Evolutionary conservation across 2,329 filamentous ascomycete species (phyloP).

Genomic region (Penicillium aurantiogriseum): DNA sequence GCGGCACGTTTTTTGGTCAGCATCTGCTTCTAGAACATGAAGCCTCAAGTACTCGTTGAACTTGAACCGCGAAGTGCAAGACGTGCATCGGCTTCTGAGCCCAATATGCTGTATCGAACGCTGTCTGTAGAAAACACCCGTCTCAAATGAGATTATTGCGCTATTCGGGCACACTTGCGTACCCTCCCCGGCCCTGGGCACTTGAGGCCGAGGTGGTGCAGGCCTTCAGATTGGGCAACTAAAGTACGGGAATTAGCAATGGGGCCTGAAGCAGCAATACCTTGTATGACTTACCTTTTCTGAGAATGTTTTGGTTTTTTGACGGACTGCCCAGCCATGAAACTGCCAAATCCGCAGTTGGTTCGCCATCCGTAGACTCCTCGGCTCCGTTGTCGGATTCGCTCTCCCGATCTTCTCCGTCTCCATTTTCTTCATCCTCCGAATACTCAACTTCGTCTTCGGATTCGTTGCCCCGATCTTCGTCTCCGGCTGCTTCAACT

Average conservation of each 20-base stretch:
- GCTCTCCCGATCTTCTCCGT: no score
- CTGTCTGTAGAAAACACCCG: background rate
- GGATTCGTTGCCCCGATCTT: no score
- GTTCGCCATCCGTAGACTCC: no score
- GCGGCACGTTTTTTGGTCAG: background rate
- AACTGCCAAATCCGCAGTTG: background rate
- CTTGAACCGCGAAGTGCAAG: background rate
- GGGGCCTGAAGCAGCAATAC: background rate
- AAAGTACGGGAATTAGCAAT: background rate
- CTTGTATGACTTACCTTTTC: background rate
- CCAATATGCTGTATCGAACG: accelerated
- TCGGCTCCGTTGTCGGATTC: no score
- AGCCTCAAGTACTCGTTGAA: background rate
- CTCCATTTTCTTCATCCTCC: no score
- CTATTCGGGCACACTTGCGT: background rate
- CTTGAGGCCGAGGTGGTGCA: background rate
- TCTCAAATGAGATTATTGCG: background rate
- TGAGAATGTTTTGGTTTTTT: background rate
- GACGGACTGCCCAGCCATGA: background rate
- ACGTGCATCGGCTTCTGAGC: accelerated
- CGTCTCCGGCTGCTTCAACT: no score
- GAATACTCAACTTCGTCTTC: no score
- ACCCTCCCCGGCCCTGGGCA: background rate
- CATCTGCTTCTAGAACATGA: background rate
- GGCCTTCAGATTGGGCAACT: background rate